Percentiles rank a stretch among this genome's conserved stretches.
phyloP scores from a whole-genome alignment of 345 rosid species.

The Trapa incisa region DNA sequence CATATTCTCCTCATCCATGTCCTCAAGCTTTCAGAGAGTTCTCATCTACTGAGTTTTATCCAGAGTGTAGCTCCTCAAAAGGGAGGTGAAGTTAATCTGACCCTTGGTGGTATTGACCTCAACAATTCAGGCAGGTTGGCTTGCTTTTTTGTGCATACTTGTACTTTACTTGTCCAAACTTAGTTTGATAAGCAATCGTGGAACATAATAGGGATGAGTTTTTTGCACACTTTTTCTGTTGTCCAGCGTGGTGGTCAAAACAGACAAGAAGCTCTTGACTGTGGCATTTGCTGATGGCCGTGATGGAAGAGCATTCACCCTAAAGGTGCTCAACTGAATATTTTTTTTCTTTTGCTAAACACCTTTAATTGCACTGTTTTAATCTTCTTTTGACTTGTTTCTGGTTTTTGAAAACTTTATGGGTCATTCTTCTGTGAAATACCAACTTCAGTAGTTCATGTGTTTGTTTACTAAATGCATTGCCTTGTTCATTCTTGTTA shows the following conservation, averaged over 20 bases:
- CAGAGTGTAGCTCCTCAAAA: conserved; percentile 51
- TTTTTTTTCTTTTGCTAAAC: neutral
- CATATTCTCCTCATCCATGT: neutral
- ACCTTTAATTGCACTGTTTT: neutral
- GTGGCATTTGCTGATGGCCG: conserved; percentile 95
- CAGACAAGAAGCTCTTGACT: conserved; percentile 88
- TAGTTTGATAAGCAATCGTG: neutral
- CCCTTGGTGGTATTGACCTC: conserved; percentile 91
- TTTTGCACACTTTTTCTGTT: neutral
- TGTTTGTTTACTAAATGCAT: neutral
- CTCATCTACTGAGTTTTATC: conserved; percentile 10
- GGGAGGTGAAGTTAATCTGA: conserved; percentile 62
- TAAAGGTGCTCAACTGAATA: conserved; percentile 45
- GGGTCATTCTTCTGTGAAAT: neutral
- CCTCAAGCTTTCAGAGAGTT: neutral
- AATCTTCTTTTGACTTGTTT: neutral
- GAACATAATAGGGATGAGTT: neutral
- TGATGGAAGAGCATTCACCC: conserved; percentile 91
- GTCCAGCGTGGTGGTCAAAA: conserved; percentile 83
- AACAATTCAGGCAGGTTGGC: conserved; percentile 99
- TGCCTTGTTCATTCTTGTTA: too few relatives aligned
- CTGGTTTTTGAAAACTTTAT: neutral
- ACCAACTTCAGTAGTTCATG: neutral
- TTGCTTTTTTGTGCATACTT: conserved; percentile 20
- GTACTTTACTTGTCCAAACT: neutral